Conservation (phyloP, 352 stramenopile genomes). For the Globisporangium parvum region DNA sequence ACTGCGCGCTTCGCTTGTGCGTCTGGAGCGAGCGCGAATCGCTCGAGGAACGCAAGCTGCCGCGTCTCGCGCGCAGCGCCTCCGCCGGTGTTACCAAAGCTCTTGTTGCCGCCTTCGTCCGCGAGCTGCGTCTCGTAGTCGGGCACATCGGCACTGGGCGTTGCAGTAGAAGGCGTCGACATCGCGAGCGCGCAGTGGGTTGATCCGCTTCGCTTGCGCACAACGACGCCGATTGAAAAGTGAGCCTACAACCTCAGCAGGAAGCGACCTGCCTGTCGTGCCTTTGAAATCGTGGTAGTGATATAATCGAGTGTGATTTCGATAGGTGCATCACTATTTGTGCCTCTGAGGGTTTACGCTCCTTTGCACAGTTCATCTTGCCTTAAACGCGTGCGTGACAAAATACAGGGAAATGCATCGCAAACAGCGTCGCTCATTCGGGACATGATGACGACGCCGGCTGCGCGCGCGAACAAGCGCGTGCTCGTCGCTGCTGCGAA, state of each 20-base stretch:
- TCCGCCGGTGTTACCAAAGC: neutral
- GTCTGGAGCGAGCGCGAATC: neutral
- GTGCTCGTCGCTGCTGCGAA: constrained; percentile 50
- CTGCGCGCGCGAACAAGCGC: constrained; percentile 9
- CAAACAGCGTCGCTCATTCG: too few species aligned
- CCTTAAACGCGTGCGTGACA: too few species aligned
- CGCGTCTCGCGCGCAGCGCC: neutral
- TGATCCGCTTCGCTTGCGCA: neutral
- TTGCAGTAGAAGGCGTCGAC: neutral
- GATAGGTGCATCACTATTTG: neutral
- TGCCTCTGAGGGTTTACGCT: too few species aligned
- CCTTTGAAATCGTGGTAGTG: neutral
- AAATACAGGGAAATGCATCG: too few species aligned
- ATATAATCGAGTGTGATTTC: neutral
- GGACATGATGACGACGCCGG: neutral
- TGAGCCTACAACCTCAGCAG: neutral
- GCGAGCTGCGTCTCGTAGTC: constrained; percentile 1
- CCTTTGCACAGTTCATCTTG: too few species aligned
- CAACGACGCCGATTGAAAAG: neutral
- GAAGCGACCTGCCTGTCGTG: too few species aligned
- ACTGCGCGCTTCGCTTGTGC: neutral
- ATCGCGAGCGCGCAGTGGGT: neutral
- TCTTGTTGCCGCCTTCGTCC: neutral
- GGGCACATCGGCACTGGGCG: neutral
- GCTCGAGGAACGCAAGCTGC: neutral